Percentiles rank a stretch among this genome's conserved stretches.
Evolutionary conservation across 2,329 filamentous ascomycete species (phyloP).

Genomic region (Knufia fluminis): DNA sequence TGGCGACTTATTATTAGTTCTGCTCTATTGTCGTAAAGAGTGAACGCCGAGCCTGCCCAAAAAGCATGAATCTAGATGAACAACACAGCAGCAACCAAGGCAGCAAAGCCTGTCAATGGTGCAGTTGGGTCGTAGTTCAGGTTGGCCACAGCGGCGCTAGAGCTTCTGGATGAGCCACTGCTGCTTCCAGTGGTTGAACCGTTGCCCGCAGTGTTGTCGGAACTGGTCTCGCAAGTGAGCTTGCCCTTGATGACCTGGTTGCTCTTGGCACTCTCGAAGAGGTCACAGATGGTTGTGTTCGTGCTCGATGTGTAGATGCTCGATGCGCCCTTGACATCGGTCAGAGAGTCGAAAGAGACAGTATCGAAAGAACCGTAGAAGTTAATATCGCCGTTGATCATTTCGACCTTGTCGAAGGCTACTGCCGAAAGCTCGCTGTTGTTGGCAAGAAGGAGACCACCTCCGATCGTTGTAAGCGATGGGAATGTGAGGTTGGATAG

Average conservation of each 20-base stretch:
- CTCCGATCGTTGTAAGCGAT: constrained; percentile 56
- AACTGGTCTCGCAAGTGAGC: constrained; percentile 35
- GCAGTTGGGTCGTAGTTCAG: constrained; percentile 12
- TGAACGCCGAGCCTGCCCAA: constrained; percentile 13
- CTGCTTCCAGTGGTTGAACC: constrained; percentile 13
- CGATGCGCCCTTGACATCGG: constrained; percentile 62
- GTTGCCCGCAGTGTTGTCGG: constrained; percentile 27
- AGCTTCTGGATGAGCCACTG: constrained; percentile 13
- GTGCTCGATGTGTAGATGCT: constrained; percentile 53
- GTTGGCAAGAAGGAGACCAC: constrained; percentile 80
- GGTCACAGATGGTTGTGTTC: constrained; percentile 50
- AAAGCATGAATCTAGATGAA: constrained; percentile 19
- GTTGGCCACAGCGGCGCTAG: constrained; percentile 10
- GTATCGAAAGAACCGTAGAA: constrained; percentile 77
- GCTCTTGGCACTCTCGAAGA: constrained; percentile 40
- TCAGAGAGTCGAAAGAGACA: constrained; percentile 57
- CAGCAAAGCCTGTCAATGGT: constrained; percentile 19
- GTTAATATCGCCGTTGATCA: constrained; percentile 70
- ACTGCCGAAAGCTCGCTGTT: constrained; percentile 66
- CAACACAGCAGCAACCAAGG: constrained; percentile 19
- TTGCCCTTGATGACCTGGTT: constrained; percentile 39
- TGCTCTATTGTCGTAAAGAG: constrained; percentile 7
- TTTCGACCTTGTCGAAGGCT: constrained; percentile 59
- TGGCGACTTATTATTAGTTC: constrained; percentile 8
- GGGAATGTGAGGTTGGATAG: constrained; percentile 69